phyloP scores from a whole-genome alignment of 2,329 filamentous ascomycete species.

The Claviceps paspali region DNA sequence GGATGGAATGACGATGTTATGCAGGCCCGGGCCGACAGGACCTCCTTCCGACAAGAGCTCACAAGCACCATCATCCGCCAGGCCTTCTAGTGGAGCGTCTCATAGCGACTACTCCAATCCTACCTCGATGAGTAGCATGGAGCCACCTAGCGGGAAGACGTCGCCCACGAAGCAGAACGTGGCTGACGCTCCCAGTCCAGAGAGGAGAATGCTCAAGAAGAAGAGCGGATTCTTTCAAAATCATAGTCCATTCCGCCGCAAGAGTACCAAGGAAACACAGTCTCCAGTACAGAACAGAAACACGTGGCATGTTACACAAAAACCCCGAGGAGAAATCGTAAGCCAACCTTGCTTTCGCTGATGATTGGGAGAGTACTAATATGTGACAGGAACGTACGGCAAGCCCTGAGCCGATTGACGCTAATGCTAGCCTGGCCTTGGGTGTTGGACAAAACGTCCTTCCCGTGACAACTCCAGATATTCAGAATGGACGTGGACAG shows the following conservation, averaged over 20 bases:
- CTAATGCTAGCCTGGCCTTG: constrained; percentile 79
- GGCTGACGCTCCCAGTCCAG: constrained; percentile 33
- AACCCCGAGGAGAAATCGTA: constrained; percentile 7
- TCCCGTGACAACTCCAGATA: constrained; percentile 69
- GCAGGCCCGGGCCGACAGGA: constrained; percentile 54
- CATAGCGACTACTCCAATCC: constrained; percentile 83
- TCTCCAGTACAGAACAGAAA: constrained; percentile 31
- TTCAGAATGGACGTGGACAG: constrained; percentile 21
- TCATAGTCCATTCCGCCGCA: constrained; percentile 80
- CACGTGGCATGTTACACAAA: constrained; percentile 38
- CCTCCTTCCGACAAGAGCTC: constrained; percentile 39
- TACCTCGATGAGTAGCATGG: constrained; percentile 76
- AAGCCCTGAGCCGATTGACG: constrained; percentile 79
- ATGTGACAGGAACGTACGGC: constrained; percentile 26
- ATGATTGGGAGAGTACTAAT: not conserved
- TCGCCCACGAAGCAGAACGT: constrained; percentile 57
- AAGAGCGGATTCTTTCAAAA: constrained; percentile 86
- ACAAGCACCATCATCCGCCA: constrained; percentile 40
- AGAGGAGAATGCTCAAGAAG: constrained; percentile 53
- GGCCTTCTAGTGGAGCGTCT: constrained; percentile 74
- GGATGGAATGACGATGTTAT: constrained; percentile 97
- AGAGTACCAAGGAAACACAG: constrained; percentile 63
- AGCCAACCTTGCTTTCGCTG: not conserved
- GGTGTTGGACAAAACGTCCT: constrained; percentile 96
- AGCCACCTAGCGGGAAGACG: constrained; percentile 56